Evolutionary conservation across 495 filamentous ascomycete genomes (phyloP).

Genomic region (Aspergillus sparsus): DNA sequence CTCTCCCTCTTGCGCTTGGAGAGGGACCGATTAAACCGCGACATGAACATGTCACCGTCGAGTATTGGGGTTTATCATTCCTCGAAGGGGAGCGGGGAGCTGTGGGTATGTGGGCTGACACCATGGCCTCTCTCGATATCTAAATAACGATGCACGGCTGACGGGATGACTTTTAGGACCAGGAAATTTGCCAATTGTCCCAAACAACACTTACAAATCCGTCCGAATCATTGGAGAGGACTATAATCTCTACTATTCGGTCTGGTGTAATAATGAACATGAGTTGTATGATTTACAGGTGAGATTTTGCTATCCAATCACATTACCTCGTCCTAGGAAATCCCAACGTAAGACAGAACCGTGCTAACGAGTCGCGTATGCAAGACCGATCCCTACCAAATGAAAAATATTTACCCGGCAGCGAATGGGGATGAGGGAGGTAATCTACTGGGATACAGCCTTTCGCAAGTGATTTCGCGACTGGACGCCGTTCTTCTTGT

Average conservation of each 20-base stretch:
- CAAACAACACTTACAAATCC: constrained; percentile 59
- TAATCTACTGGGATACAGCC: constrained; percentile 3
- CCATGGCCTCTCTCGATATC: background rate
- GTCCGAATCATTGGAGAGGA: constrained; percentile 47
- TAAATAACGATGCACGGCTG: background rate
- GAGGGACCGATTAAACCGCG: background rate
- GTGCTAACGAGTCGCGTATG: no score
- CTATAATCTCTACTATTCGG: constrained; percentile 58
- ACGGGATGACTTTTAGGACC: background rate
- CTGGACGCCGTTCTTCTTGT: constrained; percentile 59
- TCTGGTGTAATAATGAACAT: constrained; percentile 58
- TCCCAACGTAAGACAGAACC: background rate
- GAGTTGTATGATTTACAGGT: constrained; percentile 57
- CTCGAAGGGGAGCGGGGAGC: constrained; percentile 32
- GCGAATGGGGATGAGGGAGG: background rate
- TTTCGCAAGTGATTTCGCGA: constrained; percentile 39
- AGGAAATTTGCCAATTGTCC: constrained; percentile 8
- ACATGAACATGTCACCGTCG: constrained; percentile 58
- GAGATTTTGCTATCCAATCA: constrained; percentile 1
- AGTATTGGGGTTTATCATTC: constrained; percentile 55
- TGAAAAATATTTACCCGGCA: constrained; percentile 49
- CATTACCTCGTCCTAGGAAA: background rate
- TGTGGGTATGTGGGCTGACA: background rate
- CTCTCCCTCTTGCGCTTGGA: constrained; percentile 46
- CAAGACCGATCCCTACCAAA: constrained; percentile 52